Evolutionary conservation across 2,329 filamentous ascomycete species (phyloP), one percentile per base, ranked within the genome.

Genomic region (Eutypa lata): DNA sequence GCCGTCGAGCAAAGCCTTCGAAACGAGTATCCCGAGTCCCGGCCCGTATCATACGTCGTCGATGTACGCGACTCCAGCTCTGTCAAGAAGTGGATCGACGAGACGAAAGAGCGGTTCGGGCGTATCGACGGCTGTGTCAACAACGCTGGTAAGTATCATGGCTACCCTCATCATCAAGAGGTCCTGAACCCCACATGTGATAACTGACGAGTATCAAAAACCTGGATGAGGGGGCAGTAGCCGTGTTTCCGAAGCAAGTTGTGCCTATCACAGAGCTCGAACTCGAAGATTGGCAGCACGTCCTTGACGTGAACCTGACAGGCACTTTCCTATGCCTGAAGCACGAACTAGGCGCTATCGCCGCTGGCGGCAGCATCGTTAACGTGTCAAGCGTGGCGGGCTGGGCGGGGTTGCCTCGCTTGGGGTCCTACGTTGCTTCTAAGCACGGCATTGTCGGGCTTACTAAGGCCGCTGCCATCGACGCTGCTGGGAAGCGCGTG

Each of bases 301-400:
- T 74, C n/a, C 61, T 79, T 49, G 58, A 62, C 2, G 72, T 80
- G 7, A 80, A 81, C 58, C 53, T 73, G 7, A 71, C 62, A 7
- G 79, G 80, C 5, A 64, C 76, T 26, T 77, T 81, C 65, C 74
- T 79, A 47, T 80, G 76, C 53, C 54, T 83, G 53, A 67, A 76
- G 16, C 74, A 76, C n/a, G 62, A 83, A 59, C 54, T 83, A 11
- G 68, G 64, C 16, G 65, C 67, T 1, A 74, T 81, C 51, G 60
- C 57, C 26, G 62, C 67, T 7, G 59, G 67, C 13, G 75, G 71
- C 0, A 74, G 73, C 57, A 74, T 80, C 47, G 76, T 80, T 47
- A 79, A 75, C 58, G 70, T 73, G 13, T 60, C 71, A 6, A 74
- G 71, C 53, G 65, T 69, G 11, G 71, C 72, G 10, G 77, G 77